phyloP scores from a whole-genome alignment of 257 asterid genomes.

The Gardenia jasminoides region DNA sequence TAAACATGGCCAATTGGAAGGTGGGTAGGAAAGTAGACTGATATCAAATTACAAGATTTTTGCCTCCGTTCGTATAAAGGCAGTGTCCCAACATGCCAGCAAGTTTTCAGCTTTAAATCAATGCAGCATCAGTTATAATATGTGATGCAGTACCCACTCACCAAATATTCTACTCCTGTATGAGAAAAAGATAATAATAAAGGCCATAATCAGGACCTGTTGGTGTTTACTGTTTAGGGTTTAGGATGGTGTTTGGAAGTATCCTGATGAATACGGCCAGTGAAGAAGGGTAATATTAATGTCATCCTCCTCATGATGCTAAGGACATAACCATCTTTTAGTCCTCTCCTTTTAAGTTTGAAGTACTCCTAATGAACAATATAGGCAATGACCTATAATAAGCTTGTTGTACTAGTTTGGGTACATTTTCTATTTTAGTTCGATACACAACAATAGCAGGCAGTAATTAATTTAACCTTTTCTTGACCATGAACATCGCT shows the following conservation, averaged over 20 bases:
- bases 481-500: too few relatives aligned
- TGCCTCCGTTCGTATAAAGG: conserved; percentile 58
- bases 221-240: too few relatives aligned
- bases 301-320: too few relatives aligned
- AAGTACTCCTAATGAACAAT: too few relatives aligned
- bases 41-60: conserved; percentile 64
- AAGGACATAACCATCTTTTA: too few relatives aligned
- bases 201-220: background rate
- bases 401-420: too few relatives aligned
- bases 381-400: too few relatives aligned
- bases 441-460: too few relatives aligned
- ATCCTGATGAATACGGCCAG: background rate
- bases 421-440: too few relatives aligned
- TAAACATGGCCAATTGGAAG: conserved; percentile 39
- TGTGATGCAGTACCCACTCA: conserved; percentile 1
- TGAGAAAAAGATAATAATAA: background rate
- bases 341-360: too few relatives aligned
- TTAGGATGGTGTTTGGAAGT: background rate
- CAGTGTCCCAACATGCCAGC: conserved; percentile 72
- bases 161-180: background rate
- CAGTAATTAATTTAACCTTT: too few relatives aligned
- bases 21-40: conserved; percentile 52
- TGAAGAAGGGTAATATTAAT: too few relatives aligned
- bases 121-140: conserved; percentile 25
- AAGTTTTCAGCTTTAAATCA: conserved; percentile 37